Percentiles rank a stretch among this genome's conserved stretches.
These are phyloP conservation scores for Lactifluus echinatus DNA, from an alignment of 768 basidiomycete species.

Conservation along the genomic window DNA sequence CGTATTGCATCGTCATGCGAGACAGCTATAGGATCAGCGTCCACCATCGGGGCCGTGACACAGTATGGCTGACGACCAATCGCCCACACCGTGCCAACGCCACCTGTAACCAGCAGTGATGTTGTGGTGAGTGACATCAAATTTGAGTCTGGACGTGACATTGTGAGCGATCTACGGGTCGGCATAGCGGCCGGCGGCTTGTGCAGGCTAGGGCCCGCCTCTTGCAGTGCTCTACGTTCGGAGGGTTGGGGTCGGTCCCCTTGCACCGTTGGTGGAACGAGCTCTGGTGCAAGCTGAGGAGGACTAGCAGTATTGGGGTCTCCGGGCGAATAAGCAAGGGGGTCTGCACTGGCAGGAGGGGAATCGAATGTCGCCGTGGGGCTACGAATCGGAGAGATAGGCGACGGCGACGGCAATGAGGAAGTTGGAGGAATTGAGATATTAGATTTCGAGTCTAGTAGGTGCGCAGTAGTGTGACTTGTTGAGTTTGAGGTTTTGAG, in stretches of 20 bases:
- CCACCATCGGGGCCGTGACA: not conserved
- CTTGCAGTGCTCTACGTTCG: not conserved
- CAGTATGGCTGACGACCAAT: not conserved
- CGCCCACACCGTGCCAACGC: no score
- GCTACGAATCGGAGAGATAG: not conserved
- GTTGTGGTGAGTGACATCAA: not conserved
- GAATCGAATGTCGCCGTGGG: not conserved
- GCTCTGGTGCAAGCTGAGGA: not conserved
- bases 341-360: constrained; percentile 12
- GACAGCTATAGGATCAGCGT: not conserved
- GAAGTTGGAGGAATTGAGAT: not conserved
- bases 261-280: not conserved
- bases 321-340: not conserved
- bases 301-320: not conserved
- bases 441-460: no score
- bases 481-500: no score
- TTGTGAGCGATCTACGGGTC: not conserved
- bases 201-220: not conserved
- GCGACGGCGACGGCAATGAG: not conserved
- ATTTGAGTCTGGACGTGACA: not conserved
- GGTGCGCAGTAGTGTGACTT: no score
- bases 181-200: not conserved
- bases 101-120: not conserved
- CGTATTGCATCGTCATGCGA: not conserved
- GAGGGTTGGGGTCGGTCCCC: not conserved